Evolutionary conservation across 2,329 filamentous ascomycete genomes (phyloP), one percentile per base, ranked within the genome.

Genomic region (Lasiodiplodia citricola): DNA sequence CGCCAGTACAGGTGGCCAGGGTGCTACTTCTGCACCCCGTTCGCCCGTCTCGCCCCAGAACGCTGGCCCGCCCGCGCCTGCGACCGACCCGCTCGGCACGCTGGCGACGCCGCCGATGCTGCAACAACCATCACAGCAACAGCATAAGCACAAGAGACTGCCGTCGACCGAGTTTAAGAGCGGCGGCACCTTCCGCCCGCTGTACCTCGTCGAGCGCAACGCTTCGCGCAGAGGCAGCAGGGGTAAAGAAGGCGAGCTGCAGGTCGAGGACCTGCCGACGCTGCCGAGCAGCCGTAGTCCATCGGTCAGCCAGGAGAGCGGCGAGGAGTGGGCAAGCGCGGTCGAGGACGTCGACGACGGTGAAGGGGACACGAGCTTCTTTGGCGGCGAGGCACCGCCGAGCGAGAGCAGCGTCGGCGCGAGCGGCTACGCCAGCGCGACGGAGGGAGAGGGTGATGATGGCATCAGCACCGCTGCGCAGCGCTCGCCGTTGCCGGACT

Each of bases 161-260:
- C 81, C 79, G 65, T 87, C 86, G 0, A 80, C 81, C 4, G 85
- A 88, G 70, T 87, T 87, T 75, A 83, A 81, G 70, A 11, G 25
- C 54, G 80, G 79, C 55, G 87, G 81, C 71, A 93, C 96, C 75
- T 90, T 94, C 74, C 90, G 92, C 72, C 94, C 94, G 0, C 82
- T 97, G 10, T 95, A 92, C 79, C 88, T 97, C 25, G 88, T 97
- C 7, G 92, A 96, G 78, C 89, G 84, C 37, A 87, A 56, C 25
- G 51, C 57, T 16, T 14, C 35, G 85, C 72, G 64, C 80, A 44
- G 41, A 2, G 28, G 82, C 21, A 84, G 85, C 73, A 37, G 3
- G 10, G 47, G 25, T 7, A 14, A 11, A 13, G 3, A 81, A 78
- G 23, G 11, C 3, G 73, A 71, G 38, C 69, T 72, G 8, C 6